These are phyloP conservation scores for Cercophora sp. DNA, from an alignment of 495 filamentous ascomycete genomes.

Conservation along the genomic window DNA sequence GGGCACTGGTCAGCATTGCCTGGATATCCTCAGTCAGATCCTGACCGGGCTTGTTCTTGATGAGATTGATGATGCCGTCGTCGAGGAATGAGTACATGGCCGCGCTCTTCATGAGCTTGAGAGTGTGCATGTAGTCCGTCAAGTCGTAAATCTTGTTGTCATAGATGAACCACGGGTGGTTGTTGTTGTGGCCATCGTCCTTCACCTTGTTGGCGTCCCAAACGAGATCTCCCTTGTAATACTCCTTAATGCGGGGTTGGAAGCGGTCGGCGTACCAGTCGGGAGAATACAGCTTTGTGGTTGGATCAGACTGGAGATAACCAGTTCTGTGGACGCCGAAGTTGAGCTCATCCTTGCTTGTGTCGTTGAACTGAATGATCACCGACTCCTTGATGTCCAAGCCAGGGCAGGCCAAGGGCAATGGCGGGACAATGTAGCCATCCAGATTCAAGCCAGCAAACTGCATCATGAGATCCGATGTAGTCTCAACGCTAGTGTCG, in stretches of 20 bases:
- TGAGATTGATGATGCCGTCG: slow-evolving; percentile 53
- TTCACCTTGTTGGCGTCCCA: slow-evolving; percentile 51
- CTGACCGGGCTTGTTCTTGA: slow-evolving; percentile 68
- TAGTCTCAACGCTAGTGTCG: slow-evolving; percentile 58
- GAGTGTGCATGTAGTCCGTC: slow-evolving; percentile 83
- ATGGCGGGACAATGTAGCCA: slow-evolving; percentile 77
- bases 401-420: slow-evolving; percentile 66
- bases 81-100: slow-evolving; percentile 66
- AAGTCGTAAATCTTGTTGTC: slow-evolving; percentile 77
- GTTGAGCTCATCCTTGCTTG: slow-evolving; percentile 43
- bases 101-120: slow-evolving; percentile 42
- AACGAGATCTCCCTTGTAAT: slow-evolving; percentile 84
- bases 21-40: slow-evolving; percentile 71
- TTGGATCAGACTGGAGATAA: slow-evolving; percentile 46
- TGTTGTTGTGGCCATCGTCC: slow-evolving; percentile 58
- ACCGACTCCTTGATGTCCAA: slow-evolving; percentile 55
- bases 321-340: slow-evolving; percentile 61
- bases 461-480: slow-evolving; percentile 62
- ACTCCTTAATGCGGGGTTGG: slow-evolving; percentile 74
- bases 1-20: slow-evolving; percentile 33
- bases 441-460: slow-evolving; percentile 77
- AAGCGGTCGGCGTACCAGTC: slow-evolving; percentile 77
- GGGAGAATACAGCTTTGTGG: slow-evolving; percentile 52
- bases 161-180: slow-evolving; percentile 77
- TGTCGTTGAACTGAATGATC: slow-evolving; percentile 59